Evolutionary conservation across 176 grass and related monocot genomes (phyloP), one percentile per base, ranked within the genome.

Genomic region (Carex littledalei): DNA sequence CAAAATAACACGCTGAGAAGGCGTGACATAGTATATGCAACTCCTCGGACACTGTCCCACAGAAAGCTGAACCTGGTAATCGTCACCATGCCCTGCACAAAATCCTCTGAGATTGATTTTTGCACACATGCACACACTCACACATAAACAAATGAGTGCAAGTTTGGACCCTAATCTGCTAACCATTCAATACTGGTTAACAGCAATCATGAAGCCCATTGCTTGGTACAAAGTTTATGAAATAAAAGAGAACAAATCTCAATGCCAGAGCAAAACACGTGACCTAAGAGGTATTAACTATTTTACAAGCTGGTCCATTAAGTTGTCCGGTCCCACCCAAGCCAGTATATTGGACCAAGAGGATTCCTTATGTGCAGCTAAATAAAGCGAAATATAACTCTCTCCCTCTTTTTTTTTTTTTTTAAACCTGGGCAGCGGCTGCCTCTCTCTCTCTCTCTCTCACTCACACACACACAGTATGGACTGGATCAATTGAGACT

Each of bases 21-120:
- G 93, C 3, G 95, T 98, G 81, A 98, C 95, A 85, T 98, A 98
- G 54, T 90, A 82, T 84, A 98, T 94, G 85, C 95, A 98, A 65
- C 87, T 93, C 80, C 93, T 93, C 60, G 95, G 95, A 81, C 93
- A 98, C 64, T 93, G 93, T 26, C 93, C 86, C 20, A 92, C 93
- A 39, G 37, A 39, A 11, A 90, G 85, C 78, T 92, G 91, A 68
- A 98, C 89, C 17, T 60, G 68, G 70, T 88, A 87, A 86, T 98
- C 88, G 26, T 90, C 76, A 85, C 87, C 85, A 84, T 88, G 62
- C 65, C 87, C 93, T 98, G 86, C 80, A 92, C 59, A 85, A 58
- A 87, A 39, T 69, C 63, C 47, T 67, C 24, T 57, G 29, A 86
- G 12, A 71, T 84, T 32, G 15, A 18, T 84, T 10, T 79, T 26